Evolutionary conservation across 257 asterid genomes (phyloP).

Genomic region (Solanum sejunctum): DNA sequence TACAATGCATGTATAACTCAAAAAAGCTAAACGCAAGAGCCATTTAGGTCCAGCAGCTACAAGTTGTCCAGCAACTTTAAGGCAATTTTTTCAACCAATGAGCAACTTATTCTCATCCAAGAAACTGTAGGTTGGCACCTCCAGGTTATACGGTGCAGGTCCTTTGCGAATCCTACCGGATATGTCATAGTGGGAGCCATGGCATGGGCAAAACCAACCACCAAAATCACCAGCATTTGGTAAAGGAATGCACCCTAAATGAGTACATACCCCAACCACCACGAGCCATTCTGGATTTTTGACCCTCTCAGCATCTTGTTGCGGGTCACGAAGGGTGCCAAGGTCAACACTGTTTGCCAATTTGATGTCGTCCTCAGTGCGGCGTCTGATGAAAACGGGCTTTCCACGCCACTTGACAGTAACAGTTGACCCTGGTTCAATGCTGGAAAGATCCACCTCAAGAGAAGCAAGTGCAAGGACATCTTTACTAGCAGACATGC

Average conservation of each 20-base stretch:
- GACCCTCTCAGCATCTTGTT: constrained; percentile 82
- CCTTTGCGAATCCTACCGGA: constrained; percentile 93
- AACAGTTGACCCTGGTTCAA: constrained; percentile 85
- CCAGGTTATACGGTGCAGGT: constrained; percentile 90
- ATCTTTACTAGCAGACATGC: constrained; percentile 97
- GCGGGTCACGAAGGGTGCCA: constrained; percentile 71
- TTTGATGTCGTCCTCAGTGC: constrained; percentile 73
- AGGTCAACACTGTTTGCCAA: constrained; percentile 73
- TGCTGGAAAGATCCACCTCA: constrained; percentile 83
- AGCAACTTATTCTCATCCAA: constrained; percentile 71
- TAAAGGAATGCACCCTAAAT: constrained; percentile 86
- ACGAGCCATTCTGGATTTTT: constrained; percentile 91
- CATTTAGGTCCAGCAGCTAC: background rate
- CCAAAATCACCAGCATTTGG: constrained; percentile 98
- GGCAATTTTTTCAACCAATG: constrained; percentile 41
- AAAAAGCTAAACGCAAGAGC: background rate
- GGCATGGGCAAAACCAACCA: constrained; percentile 99
- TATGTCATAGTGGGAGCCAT: constrained; percentile 83
- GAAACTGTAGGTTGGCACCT: constrained; percentile 83
- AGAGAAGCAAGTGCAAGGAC: constrained; percentile 91
- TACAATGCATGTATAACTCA: constrained; percentile 1
- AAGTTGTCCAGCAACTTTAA: background rate
- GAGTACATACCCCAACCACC: constrained; percentile 87
- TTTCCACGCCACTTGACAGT: constrained; percentile 99
- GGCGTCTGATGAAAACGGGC: constrained; percentile 85